Conservation (phyloP, 2,329 filamentous ascomycete genomes). For the Trichoderma semiorbis region DNA sequence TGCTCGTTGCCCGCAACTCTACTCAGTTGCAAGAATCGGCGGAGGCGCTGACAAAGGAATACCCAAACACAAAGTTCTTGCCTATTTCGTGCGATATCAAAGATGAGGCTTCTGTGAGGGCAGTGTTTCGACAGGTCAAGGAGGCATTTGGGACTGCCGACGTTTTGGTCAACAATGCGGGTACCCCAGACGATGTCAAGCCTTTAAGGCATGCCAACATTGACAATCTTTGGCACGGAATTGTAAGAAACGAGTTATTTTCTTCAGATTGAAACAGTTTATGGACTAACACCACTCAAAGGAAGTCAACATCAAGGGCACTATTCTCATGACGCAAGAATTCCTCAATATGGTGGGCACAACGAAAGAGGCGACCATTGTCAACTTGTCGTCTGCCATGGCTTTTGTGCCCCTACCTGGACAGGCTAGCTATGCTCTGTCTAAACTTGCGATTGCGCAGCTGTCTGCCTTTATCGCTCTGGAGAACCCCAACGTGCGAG, state of each 20-base stretch:
- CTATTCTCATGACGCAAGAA: neutral
- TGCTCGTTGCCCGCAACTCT: neutral
- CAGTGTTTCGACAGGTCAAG: neutral
- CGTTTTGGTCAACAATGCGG: conserved; percentile 11
- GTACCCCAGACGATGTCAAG: neutral
- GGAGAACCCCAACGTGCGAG: conserved; percentile 4
- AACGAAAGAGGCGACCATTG: neutral
- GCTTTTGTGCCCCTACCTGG: neutral
- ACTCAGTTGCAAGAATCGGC: neutral
- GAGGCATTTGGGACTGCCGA: neutral
- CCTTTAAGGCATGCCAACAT: neutral
- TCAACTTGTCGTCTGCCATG: conserved; percentile 5
- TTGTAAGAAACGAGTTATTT: neutral
- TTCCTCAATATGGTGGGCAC: conserved; percentile 1
- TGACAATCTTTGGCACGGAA: neutral
- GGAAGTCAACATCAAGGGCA: conserved; percentile 11
- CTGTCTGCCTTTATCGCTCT: neutral
- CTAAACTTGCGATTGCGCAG: conserved; percentile 4
- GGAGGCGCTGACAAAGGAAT: neutral
- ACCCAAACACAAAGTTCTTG: neutral
- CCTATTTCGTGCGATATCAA: neutral
- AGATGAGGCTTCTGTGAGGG: neutral
- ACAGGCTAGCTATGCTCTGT: neutral
- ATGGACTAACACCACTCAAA: neutral
- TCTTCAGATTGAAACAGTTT: neutral